phyloP scores from a whole-genome alignment of 306 rosid species.

The Lathyrus aphaca region DNA sequence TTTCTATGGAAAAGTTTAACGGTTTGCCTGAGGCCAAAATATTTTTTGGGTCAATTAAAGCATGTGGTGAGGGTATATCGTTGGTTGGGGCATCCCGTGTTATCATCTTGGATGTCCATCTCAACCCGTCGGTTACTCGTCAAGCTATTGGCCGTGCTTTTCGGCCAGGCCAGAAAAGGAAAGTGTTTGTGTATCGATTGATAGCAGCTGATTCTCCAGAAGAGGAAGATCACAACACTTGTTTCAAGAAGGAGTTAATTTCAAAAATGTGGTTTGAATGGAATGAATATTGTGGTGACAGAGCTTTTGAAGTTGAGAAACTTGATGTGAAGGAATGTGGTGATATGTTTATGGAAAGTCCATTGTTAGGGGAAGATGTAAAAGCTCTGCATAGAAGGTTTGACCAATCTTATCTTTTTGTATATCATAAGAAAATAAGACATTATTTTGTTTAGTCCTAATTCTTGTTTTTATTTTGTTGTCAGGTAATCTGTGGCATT shows the following conservation, averaged over 20 bases:
- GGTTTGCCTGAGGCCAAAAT: conserved; percentile 70
- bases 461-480: conserved; percentile 35
- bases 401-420: conserved; percentile 17
- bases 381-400: conserved; percentile 80
- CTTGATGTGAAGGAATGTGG: conserved; percentile 62
- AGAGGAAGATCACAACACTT: conserved; percentile 70
- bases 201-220: conserved; percentile 84
- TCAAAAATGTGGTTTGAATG: conserved; percentile 98
- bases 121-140: conserved; percentile 91
- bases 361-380: conserved; percentile 58
- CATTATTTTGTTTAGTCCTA: conserved; percentile 23
- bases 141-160: conserved; percentile 98
- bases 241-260: conserved; percentile 78
- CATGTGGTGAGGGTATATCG: conserved; percentile 97
- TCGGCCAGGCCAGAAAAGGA: conserved; percentile 86
- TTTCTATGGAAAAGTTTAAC: conserved; percentile 79
- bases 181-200: conserved; percentile 71
- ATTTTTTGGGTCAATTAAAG: conserved; percentile 95
- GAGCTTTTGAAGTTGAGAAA: conserved; percentile 57
- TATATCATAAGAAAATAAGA: background rate
- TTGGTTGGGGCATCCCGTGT: conserved; percentile 95
- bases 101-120: conserved; percentile 77
- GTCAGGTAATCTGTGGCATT: conserved; percentile 53
- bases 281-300: conserved; percentile 76
- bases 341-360: conserved; percentile 72